These are phyloP conservation scores for Irpex sp. DNA, from an alignment of 1,284 basidiomycete genomes.

Conservation along the genomic window DNA sequence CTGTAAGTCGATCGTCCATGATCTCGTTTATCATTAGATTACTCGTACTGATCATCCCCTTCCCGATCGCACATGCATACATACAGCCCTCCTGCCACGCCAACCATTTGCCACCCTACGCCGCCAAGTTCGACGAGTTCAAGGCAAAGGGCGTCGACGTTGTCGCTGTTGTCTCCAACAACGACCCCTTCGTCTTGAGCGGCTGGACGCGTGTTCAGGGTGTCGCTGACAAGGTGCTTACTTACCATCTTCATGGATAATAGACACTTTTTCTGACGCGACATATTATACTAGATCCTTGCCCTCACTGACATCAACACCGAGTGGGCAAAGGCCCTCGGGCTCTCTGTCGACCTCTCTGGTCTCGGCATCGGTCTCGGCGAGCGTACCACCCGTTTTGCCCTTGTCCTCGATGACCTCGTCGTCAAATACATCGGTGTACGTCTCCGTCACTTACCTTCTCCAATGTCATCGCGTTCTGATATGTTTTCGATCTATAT, in stretches of 20 bases:
- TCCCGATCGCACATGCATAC: background rate
- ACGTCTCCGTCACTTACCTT: conserved; percentile 18
- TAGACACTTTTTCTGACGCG: too few species aligned
- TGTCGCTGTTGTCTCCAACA: conserved; percentile 66
- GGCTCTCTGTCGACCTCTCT: conserved; percentile 58
- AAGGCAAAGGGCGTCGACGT: conserved; percentile 74
- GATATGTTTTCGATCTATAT: background rate
- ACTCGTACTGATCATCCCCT: background rate
- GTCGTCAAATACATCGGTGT: conserved; percentile 64
- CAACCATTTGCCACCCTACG: conserved; percentile 70
- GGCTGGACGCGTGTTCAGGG: conserved; percentile 72
- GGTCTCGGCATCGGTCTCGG: conserved; percentile 56
- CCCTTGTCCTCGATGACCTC: conserved; percentile 68
- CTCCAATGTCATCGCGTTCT: background rate
- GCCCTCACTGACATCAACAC: conserved; percentile 63
- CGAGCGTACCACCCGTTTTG: conserved; percentile 67
- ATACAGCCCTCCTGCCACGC: conserved; percentile 68
- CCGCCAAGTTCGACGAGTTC: conserved; percentile 63
- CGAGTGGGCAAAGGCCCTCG: conserved; percentile 62
- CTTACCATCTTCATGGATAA: too few species aligned
- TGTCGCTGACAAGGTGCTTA: conserved; percentile 49
- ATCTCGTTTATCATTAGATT: background rate
- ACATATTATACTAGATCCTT: conserved; percentile 48
- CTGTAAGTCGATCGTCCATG: conserved; percentile 40
- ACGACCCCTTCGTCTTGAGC: conserved; percentile 77